Conservation (phyloP, 345 rosid species). For the Rhizophora mangle region DNA sequence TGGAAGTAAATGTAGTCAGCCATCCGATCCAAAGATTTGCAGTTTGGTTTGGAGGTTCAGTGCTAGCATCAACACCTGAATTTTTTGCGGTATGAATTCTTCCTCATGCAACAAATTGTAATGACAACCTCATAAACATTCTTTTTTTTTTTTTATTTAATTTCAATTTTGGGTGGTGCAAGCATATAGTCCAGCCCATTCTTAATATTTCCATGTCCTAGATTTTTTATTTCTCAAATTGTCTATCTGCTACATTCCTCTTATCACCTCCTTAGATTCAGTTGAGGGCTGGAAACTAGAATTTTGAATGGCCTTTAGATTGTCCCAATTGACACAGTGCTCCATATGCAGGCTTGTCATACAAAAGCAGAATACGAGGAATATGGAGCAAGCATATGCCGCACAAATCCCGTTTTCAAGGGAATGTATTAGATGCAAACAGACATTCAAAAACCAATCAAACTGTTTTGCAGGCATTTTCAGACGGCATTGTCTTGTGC, state of each 20-base stretch:
- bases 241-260: neutral
- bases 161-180: neutral
- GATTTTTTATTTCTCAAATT: neutral
- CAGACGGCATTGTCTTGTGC: neutral
- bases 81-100: conserved; percentile 65
- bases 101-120: neutral
- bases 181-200: neutral
- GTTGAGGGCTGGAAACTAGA: too few relatives aligned
- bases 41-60: conserved; percentile 99
- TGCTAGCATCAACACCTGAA: conserved; percentile 96
- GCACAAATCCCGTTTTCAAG: conserved; percentile 98
- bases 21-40: conserved; percentile 95
- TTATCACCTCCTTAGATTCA: neutral
- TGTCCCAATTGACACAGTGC: neutral
- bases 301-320: too few relatives aligned
- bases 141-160: neutral
- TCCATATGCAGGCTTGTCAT: conserved; percentile 72
- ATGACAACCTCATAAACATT: neutral
- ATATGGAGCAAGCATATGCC: conserved; percentile 97
- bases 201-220: neutral
- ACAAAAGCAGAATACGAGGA: conserved; percentile 98
- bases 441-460: neutral
- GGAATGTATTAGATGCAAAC: conserved; percentile 77
- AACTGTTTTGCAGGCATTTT: neutral
- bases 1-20: conserved; percentile 95